Evolutionary conservation across 257 asterid genomes (phyloP), one percentile per base, ranked within the genome.

Genomic region (Fraxinus quadrangulata): DNA sequence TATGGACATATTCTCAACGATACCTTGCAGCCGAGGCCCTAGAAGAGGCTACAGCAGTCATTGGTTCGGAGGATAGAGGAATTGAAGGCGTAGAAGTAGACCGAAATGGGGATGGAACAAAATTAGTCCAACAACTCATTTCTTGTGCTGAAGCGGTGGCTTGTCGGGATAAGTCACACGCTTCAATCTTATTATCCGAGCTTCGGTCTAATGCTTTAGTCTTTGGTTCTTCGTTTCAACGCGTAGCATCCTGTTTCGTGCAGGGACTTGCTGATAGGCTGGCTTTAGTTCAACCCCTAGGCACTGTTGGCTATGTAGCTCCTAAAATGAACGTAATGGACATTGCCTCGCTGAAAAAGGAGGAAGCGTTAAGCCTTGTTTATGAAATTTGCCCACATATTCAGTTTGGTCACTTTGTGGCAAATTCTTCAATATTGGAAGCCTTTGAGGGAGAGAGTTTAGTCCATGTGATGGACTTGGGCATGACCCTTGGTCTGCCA

Each of bases 361-460:
- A 88, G 67, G 95, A 87, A 73, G 96, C 97, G 0, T 70, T 92
- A 59, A 73, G 84, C 75, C 81, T 92, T 24, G 92, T 87, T 2
- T 88, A 92, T 19, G 96, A 92, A 61, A 84, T 73, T 3, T 88
- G 93, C 8, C 97, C 97, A 6, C 83, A 92, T 36, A 87, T 92
- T 67, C 92, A 86, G 65, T 92, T 90, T 33, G 94, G 97, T 2
- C 97, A 92, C 72, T 92, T 84, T 28, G 90, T 92, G 73, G 94
- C 92, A 2, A 92, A 92, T 49, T 69, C 79, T 67, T 78, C 89
- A 10, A 92, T 92, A 74, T 75, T 92, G 85, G 97, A 92, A 88
- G 97, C 94, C 93, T 84, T 92, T 90, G 97, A 90, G 96, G 97
- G 97, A 92, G 96, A 90, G 92, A 90, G 87, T 84, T 90, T 81